Evolutionary conservation across 192 early-diverging fungal genomes (phyloP), one percentile per base, ranked within the genome.

Genomic region (Lunasporangiospora selenospora): DNA sequence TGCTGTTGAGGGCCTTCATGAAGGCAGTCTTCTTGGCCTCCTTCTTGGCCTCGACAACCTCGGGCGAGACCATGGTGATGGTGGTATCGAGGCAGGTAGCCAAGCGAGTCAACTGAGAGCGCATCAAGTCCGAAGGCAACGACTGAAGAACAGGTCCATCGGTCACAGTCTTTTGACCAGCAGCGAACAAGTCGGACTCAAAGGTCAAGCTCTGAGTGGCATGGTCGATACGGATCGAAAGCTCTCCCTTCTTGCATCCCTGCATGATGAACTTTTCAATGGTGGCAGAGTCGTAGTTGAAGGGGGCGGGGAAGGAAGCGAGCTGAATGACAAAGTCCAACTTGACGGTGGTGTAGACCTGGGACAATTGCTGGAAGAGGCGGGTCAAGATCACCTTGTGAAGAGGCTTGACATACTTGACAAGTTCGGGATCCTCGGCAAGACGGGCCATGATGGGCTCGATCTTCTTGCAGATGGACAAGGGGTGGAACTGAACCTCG

Each of bases 241-340:
- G 85, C 75, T 99, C 98, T 29, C 95, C 95, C 76, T 93, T 95
- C 45, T 95, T 90, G 75, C 92, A 94, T 33, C 97, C 98, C 80
- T 95, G 91, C 94, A 98, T 96, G 59, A 99, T 93, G 77, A 99
- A 97, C 75, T 95, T 94, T 84, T 99, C 98, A 62, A 99, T 95
- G 8, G 84, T 85, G 30, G 91, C 86, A 11, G 93, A 85, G 51
- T 89, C 90, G 76, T 92, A 92, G 79, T 85, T 87, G 83, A 90
- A 92, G 15, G 90, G 92, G 26, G 82, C 85, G 16, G 93, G 90
- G 87, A 99, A 97, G 27, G 88, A 83, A 19, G 94, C 91, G 36
- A 99, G 82, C 27, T 92, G 79, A 33, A 96, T 84, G 40, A 99
- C 87, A 82, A 92, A 90, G 59, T 96, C 96, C 32, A 99, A 89